Base-by-base conservation (phyloP, 495 filamentous ascomycete genomes). In the Durotheca rogersii region DNA sequence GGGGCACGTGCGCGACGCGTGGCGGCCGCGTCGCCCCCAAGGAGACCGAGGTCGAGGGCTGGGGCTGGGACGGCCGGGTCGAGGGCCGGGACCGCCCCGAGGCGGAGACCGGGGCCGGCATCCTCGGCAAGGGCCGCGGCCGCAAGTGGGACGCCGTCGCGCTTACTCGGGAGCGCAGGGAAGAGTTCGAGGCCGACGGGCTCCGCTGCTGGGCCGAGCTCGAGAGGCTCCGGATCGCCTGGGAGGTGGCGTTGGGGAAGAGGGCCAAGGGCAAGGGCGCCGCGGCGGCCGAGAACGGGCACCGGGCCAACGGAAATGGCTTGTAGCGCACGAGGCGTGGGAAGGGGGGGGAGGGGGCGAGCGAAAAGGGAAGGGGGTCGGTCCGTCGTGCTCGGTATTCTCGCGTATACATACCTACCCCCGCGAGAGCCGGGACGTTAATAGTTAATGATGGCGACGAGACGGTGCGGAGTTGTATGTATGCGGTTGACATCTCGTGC, bases 21-120 rank as follows among this genome's bases (percentile, higher is more conserved):
- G 50, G 65, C 32, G 91, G 92, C 0, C 46, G 67, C 16, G 79
- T 78, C 58, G 66, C 75, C 12, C 77, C 86, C 4, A 81, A 75
- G 68, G 80, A 79, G 58, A 89, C 89, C 6, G 89, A 92, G 64
- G 80, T 90, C 1, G 84, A 87, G 21, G 88, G 90, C 3, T 95
- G 90, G 90, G 90, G 89, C 0, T 81, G 81, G 74, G 82, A 86
- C 25, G 90, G 90, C 18, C 72, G 68, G 9, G 74, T 89, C 18
- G 87, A 82, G 2, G 66, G 72, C 55, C 59, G 58, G 19, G 60
- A 67, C 43, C 74, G 81, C 59, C 66, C 61, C 4, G 51, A 45
- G 1, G 39, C 18, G 9, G 67, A 60, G 3, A 16, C 61, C 4
- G 51, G 42, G 1, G 39, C 18, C 6, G 67, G 61, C 4, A 16